A percentile compares a stretch with the other conserved stretches of the same genome.
These are phyloP conservation scores for Testicularia cyperi DNA, from an alignment of 1,284 basidiomycete species.

Conservation along the genomic window DNA sequence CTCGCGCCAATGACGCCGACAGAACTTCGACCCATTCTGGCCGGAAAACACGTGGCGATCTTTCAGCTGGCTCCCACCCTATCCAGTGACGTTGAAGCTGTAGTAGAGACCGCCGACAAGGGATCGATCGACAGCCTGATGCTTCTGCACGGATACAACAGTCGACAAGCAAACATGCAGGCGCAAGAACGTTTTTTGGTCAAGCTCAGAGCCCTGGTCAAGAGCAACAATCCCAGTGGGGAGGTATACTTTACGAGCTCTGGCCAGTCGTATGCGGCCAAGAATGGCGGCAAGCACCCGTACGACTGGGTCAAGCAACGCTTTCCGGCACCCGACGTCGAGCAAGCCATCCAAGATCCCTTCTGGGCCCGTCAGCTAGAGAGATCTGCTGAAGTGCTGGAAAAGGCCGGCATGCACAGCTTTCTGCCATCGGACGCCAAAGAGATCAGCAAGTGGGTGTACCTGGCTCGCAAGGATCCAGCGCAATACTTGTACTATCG, in stretches of 20 bases:
- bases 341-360: slow-evolving; percentile 14
- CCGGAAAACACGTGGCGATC: slow-evolving; percentile 7
- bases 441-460: slow-evolving; percentile 5
- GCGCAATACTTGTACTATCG: neutral
- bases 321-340: slow-evolving; percentile 10
- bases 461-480: neutral
- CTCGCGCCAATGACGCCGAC: neutral
- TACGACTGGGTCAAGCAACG: neutral
- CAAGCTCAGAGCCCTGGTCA: slow-evolving; percentile 2
- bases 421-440: no score
- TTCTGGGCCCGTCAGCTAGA: slow-evolving; percentile 18
- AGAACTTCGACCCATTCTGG: neutral
- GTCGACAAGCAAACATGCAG: slow-evolving; percentile 3
- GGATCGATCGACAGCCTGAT: slow-evolving; percentile 9
- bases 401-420: no score
- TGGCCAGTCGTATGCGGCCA: slow-evolving; percentile 5
- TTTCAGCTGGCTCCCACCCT: slow-evolving; percentile 24
- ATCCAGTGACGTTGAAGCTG: neutral
- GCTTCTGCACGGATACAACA: slow-evolving; percentile 35
- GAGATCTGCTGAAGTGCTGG: no score
- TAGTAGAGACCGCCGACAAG: slow-evolving; percentile 8
- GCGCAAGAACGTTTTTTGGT: slow-evolving; percentile 5
- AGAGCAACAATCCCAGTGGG: neutral
- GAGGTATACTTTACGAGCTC: slow-evolving; percentile 19
- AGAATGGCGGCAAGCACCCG: slow-evolving; percentile 22